A percentile compares a stretch with the other conserved stretches of the same genome.
Evolutionary conservation across 2,329 filamentous ascomycete species (phyloP).

Genomic region (Talaromyces sp.): DNA sequence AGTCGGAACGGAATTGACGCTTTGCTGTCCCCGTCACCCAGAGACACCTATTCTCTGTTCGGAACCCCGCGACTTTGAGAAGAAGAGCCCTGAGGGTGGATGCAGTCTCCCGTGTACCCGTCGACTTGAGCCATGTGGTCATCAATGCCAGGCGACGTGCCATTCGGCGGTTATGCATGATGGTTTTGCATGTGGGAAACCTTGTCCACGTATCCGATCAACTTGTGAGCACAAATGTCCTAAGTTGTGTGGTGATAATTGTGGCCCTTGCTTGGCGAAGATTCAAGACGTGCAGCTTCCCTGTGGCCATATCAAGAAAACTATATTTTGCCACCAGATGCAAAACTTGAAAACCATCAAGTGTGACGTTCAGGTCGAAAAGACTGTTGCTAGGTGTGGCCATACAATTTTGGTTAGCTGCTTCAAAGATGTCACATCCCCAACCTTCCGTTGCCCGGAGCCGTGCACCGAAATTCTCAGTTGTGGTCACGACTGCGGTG

Average conservation of each 20-base stretch:
- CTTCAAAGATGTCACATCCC: constrained; percentile 5
- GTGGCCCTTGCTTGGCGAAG: constrained; percentile 7
- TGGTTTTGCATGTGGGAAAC: constrained; percentile 5
- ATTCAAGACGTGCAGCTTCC: constrained; percentile 10
- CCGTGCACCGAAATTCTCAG: constrained; percentile 5
- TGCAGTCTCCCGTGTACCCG: constrained; percentile 10
- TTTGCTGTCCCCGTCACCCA: constrained; percentile 11
- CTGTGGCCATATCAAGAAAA: constrained; percentile 10
- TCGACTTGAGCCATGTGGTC: constrained; percentile 16
- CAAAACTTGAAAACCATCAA: not conserved
- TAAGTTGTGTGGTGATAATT: constrained; percentile 12
- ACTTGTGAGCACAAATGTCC: constrained; percentile 11
- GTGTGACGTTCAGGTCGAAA: constrained; percentile 7
- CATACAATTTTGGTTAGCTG: constrained; percentile 7
- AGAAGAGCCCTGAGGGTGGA: constrained; percentile 11
- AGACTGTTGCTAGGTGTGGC: constrained; percentile 4
- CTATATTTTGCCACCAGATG: constrained; percentile 6
- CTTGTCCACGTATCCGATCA: constrained; percentile 12
- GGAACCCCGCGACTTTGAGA: constrained; percentile 11
- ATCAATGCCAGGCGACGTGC: constrained; percentile 16
- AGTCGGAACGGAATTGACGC: constrained; percentile 8
- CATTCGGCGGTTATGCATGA: constrained; percentile 12
- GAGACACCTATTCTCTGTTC: constrained; percentile 3
- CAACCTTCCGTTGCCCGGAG: constrained; percentile 2
- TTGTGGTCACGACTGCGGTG: constrained; percentile 7